phyloP scores from a whole-genome alignment of 345 rosid genomes.

The Eucalyptus pauciflora region DNA sequence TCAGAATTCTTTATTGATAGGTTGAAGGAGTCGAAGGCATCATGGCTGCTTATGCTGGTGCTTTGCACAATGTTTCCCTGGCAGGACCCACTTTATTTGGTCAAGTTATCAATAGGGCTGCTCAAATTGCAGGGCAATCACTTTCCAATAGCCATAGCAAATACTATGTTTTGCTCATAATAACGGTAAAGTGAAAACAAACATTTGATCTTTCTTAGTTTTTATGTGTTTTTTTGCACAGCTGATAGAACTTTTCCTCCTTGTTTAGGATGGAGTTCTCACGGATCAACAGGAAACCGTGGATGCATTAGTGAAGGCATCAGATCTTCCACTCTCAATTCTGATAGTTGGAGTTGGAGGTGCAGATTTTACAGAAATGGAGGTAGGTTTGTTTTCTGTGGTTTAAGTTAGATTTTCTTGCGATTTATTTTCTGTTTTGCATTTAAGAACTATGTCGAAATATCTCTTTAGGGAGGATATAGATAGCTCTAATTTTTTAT shows the following conservation, averaged over 20 bases:
- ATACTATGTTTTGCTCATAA: slow-evolving; percentile 49
- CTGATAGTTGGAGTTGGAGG: slow-evolving; percentile 78
- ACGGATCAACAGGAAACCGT: slow-evolving; percentile 66
- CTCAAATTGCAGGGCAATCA: slow-evolving; percentile 61
- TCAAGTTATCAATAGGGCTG: slow-evolving; percentile 68
- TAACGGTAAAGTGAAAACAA: slow-evolving; percentile 25
- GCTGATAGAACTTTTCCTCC: not conserved
- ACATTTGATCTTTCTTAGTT: not conserved
- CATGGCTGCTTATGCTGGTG: slow-evolving; percentile 65
- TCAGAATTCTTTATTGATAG: slow-evolving; percentile 7
- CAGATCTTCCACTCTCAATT: slow-evolving; percentile 82
- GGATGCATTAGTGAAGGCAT: slow-evolving; percentile 72
- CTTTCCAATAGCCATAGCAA: slow-evolving; percentile 38
- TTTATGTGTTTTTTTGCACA: not conserved
- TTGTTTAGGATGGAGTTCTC: slow-evolving; percentile 69
- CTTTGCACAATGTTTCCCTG: slow-evolving; percentile 71
- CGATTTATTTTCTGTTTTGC: not conserved
- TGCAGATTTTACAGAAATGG: slow-evolving; percentile 80
- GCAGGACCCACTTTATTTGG: slow-evolving; percentile 97
- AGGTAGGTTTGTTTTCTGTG: slow-evolving; percentile 24
- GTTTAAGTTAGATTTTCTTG: not conserved
- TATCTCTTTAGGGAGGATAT: not conserved
- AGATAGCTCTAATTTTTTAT: not conserved
- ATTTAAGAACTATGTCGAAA: not conserved
- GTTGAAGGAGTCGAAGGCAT: slow-evolving; percentile 76